These are phyloP conservation scores for Lojkania enalia DNA, from an alignment of 2,329 filamentous ascomycete genomes.

Conservation along the genomic window DNA sequence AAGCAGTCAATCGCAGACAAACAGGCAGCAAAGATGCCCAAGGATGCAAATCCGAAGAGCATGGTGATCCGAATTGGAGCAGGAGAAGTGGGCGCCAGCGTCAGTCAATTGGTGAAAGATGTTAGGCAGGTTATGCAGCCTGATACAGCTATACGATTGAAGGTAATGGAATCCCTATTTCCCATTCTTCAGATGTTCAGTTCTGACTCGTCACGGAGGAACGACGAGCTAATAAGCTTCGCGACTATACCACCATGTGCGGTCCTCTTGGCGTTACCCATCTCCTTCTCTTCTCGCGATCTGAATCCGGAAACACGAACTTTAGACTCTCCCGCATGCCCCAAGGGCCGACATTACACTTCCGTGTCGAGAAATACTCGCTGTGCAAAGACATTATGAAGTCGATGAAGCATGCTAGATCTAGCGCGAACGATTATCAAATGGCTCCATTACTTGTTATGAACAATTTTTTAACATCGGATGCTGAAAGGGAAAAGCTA, in stretches of 20 bases:
- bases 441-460: slow-evolving; percentile 91
- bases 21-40: slow-evolving; percentile 58
- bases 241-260: slow-evolving; percentile 94
- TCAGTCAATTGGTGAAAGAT: slow-evolving; percentile 89
- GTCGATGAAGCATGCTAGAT: slow-evolving; percentile 79
- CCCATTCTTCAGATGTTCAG: not conserved
- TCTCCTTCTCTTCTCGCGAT: slow-evolving; percentile 89
- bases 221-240: slow-evolving; percentile 81
- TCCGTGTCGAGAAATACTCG: slow-evolving; percentile 92
- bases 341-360: slow-evolving; percentile 88
- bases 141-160: slow-evolving; percentile 83
- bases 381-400: slow-evolving; percentile 87
- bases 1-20: slow-evolving; percentile 42
- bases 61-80: slow-evolving; percentile 99
- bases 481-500: slow-evolving; percentile 36
- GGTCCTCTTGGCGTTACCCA: slow-evolving; percentile 92
- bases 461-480: slow-evolving; percentile 87
- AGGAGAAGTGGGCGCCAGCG: slow-evolving; percentile 85
- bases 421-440: slow-evolving; percentile 77
- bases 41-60: slow-evolving; percentile 77
- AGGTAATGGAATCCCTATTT: slow-evolving; percentile 49
- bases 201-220: slow-evolving; percentile 54
- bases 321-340: slow-evolving; percentile 85
- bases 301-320: slow-evolving; percentile 87
- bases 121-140: slow-evolving; percentile 95